phyloP scores from a whole-genome alignment of 345 rosid genomes.

The sweet orange (Citrus sinensis) region DVS_A1.0 CM039163.1:51435001-51435500 shows the following conservation, averaged over 20 bases:
- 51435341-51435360: too few species aligned
- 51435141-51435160: background rate
- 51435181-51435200: background rate
- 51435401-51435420: too few species aligned
- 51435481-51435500: too few species aligned
- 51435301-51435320: background rate
- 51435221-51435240: constrained; percentile 19
- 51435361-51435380: background rate
- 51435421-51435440: too few species aligned
- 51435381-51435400: too few species aligned
- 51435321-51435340: background rate
- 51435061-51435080: background rate
- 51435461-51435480: too few species aligned
- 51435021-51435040: constrained; percentile 33
- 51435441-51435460: too few species aligned
- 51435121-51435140: background rate
- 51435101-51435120: background rate
- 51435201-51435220: constrained; percentile 15
- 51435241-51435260: constrained; percentile 27
- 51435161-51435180: background rate
- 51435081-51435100: background rate
- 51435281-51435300: background rate
- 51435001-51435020: constrained; percentile 23
- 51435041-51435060: constrained; percentile 19
- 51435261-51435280: background rate